Conservation (phyloP, 345 rosid genomes). For the Gossypium raimondii region DNA sequence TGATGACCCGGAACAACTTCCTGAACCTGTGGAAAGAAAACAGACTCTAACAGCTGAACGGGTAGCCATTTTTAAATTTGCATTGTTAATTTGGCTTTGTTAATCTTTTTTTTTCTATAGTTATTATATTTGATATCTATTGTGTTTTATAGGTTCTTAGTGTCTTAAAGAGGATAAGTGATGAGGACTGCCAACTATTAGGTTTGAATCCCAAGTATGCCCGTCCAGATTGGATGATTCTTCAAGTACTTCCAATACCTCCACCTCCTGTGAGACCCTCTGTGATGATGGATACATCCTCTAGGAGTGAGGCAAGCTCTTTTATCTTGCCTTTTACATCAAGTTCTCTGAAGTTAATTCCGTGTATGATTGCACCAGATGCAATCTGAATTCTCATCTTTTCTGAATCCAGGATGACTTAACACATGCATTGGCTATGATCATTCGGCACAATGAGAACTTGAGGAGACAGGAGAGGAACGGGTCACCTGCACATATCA, state of each 20-base stretch:
- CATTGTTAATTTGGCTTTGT: neutral
- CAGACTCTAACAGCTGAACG: constrained; percentile 92
- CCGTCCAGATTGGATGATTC: constrained; percentile 99
- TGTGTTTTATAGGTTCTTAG: constrained; percentile 59
- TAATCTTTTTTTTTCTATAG: constrained; percentile 23
- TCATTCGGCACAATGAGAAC: constrained; percentile 87
- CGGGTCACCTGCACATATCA: constrained; percentile 96
- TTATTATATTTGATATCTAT: neutral
- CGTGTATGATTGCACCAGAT: constrained; percentile 22
- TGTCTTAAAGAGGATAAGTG: constrained; percentile 93
- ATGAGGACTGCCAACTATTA: constrained; percentile 75
- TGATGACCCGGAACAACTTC: constrained; percentile 88
- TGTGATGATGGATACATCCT: constrained; percentile 90
- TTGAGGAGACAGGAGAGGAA: constrained; percentile 85
- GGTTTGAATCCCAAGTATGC: constrained; percentile 96
- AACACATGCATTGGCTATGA: constrained; percentile 92
- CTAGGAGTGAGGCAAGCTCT: constrained; percentile 67
- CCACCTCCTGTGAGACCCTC: constrained; percentile 99
- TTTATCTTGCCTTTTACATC: constrained; percentile 31
- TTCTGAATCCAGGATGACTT: constrained; percentile 70
- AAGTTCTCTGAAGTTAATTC: constrained; percentile 7
- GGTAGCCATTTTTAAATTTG: constrained; percentile 30
- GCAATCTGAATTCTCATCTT: constrained; percentile 24
- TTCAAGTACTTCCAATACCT: constrained; percentile 94
- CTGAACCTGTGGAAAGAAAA: constrained; percentile 93